A percentile compares a stretch with the other conserved stretches of the same genome.
Conservation (phyloP, 257 asterid species). For the Osmanthus fragrans region DNA sequence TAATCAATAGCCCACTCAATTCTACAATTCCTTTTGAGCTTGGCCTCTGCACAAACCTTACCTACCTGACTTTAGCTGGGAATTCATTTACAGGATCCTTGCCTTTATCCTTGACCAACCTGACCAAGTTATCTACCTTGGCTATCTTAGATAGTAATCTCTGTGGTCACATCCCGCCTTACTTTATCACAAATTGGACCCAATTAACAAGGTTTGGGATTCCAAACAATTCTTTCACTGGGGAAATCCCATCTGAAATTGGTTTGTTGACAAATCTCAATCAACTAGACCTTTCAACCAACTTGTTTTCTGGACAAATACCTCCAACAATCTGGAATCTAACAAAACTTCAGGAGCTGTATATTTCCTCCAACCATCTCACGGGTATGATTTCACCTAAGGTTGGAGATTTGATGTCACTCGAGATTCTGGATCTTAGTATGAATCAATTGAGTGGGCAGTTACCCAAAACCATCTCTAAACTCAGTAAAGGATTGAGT, state of each 20-base stretch:
- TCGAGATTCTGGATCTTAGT: slow-evolving; percentile 25
- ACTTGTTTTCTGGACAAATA: slow-evolving; percentile 46
- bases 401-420: slow-evolving; percentile 39
- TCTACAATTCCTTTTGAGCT: slow-evolving; percentile 45
- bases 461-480: slow-evolving; percentile 14
- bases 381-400: slow-evolving; percentile 40
- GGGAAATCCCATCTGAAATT: slow-evolving; percentile 42
- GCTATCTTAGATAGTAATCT: slow-evolving; percentile 33
- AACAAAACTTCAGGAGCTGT: slow-evolving; percentile 18
- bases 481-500: slow-evolving; percentile 15
- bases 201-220: background rate
- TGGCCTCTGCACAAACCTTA: slow-evolving; percentile 37
- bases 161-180: too few relatives aligned
- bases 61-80: slow-evolving; percentile 29
- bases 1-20: slow-evolving; percentile 21
- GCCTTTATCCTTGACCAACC: slow-evolving; percentile 62
- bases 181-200: background rate
- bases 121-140: slow-evolving; percentile 35
- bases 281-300: slow-evolving; percentile 39
- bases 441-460: slow-evolving; percentile 39
- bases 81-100: slow-evolving; percentile 41
- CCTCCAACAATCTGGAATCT: slow-evolving; percentile 38
- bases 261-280: too few relatives aligned
- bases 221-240: slow-evolving; percentile 28
- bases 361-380: slow-evolving; percentile 36